Base-by-base conservation (phyloP, 2,329 filamentous ascomycete genomes). In the Xylariaceae sp. region DNA sequence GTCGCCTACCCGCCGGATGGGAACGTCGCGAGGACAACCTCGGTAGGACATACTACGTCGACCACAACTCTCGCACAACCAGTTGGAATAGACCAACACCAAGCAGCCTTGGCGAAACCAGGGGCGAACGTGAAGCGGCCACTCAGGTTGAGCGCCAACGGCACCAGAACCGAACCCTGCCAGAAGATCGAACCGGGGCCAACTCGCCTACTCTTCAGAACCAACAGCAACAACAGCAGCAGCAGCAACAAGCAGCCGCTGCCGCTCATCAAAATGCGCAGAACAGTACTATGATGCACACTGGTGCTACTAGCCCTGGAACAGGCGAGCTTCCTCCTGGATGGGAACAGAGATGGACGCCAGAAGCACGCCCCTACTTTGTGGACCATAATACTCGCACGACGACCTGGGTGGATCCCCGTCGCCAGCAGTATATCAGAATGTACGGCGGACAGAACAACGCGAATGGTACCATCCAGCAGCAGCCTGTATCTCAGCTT, bases 321-420 rank as follows among this genome's bases (percentile, higher is more conserved):
- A 93, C 91, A 60, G 94, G 94, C 62, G 94, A 99, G 76, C 85
- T 99, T 61, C 94, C 94, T 45, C 88, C 93, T 17, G 90, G 93
- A 34, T 99, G 94, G 94, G 94, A 99, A 75, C 92, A 97, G 74
- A 83, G 94, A 68, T 92, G 90, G 76, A 99, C 94, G 0, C 93
- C 94, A 0, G 94, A 99, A 79, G 92, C 93, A 34, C 86, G 94
- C 54, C 84, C 93, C 7, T 99, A 99, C 76, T 99, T 97, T 75
- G 94, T 99, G 53, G 94, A 99, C 73, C 94, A 99, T 76, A 99
- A 97, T 73, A 97, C 94, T 8, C 86, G 94, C 65, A 97, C 94
- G 1, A 99, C 94, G 0, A 97, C 94, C 0, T 99, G 94, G 94
- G 94, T 99, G 13, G 94, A 99, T 73, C 94, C 94, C 35, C 87